Conservation (phyloP, 2,329 filamentous ascomycete species). For the Helotiales sp. region DNA sequence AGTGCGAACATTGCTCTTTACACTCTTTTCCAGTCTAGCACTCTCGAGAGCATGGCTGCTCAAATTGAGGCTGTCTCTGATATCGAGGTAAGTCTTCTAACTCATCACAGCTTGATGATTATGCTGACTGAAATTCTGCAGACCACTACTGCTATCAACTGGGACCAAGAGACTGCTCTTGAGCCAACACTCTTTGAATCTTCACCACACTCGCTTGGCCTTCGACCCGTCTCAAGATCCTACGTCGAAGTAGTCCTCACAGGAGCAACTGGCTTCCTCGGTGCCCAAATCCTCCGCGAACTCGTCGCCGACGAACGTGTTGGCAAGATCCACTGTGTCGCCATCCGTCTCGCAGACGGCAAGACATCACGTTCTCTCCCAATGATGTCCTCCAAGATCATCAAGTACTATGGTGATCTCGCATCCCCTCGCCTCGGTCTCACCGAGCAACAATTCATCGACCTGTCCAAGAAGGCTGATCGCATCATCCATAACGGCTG, state of each 20-base stretch:
- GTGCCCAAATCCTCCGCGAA: conserved; percentile 44
- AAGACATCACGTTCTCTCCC: conserved; percentile 9
- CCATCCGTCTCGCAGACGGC: conserved; percentile 41
- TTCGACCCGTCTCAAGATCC: conserved; percentile 8
- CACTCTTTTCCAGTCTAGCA: conserved; percentile 36
- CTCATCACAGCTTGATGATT: not conserved
- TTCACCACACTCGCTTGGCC: conserved; percentile 7
- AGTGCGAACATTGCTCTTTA: conserved; percentile 30
- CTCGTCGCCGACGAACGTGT: conserved; percentile 45
- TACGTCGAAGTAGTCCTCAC: conserved; percentile 43
- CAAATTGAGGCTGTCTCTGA: conserved; percentile 1
- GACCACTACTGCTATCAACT: conserved; percentile 6
- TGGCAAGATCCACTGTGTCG: conserved; percentile 50
- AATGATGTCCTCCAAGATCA: conserved; percentile 33
- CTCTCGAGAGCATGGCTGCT: conserved; percentile 33
- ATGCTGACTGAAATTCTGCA: not conserved
- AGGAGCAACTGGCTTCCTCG: conserved; percentile 50
- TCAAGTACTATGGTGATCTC: conserved; percentile 47
- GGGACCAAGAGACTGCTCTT: conserved; percentile 3
- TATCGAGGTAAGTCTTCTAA: not conserved
- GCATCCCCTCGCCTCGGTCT: conserved; percentile 47
- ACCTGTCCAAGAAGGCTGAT: conserved; percentile 45
- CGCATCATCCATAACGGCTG: conserved; percentile 60
- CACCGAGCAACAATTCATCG: conserved; percentile 34
- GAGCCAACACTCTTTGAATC: not conserved